phyloP scores from a whole-genome alignment of 768 basidiomycete genomes.

The Antrodiella citrinella region DNA sequence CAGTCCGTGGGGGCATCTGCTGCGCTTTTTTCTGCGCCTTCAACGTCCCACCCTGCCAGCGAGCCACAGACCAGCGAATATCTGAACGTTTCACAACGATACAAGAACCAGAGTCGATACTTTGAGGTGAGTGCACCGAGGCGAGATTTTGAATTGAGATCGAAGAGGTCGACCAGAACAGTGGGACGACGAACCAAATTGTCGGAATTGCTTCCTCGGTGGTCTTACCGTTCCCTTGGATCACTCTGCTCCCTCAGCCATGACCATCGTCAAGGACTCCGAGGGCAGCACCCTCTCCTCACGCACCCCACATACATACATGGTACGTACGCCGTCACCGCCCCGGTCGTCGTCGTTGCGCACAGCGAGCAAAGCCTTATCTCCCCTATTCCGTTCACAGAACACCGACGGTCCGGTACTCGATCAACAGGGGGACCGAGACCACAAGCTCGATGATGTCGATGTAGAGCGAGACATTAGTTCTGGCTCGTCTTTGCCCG shows the following conservation, averaged over 20 bases:
- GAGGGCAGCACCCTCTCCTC: constrained; percentile 10
- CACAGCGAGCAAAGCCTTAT: constrained; percentile 2
- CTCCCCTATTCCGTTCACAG: constrained; percentile 26
- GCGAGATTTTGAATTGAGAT: constrained; percentile 8
- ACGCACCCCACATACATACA: constrained; percentile 7
- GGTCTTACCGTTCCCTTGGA: constrained; percentile 18
- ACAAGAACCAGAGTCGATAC: background rate
- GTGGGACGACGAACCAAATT: constrained; percentile 12
- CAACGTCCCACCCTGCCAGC: too few relatives aligned
- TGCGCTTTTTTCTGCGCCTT: too few relatives aligned
- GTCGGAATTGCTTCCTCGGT: constrained; percentile 9
- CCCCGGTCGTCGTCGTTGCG: background rate
- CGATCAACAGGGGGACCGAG: constrained; percentile 29
- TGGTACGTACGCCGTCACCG: background rate
- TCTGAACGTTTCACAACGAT: too few relatives aligned
- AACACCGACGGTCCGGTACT: constrained; percentile 42
- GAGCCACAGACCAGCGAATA: too few relatives aligned
- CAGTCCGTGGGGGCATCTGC: too few relatives aligned
- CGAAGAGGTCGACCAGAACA: constrained; percentile 14
- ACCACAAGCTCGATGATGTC: constrained; percentile 26
- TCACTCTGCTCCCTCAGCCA: constrained; percentile 17
- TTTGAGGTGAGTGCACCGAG: background rate
- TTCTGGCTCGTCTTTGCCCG: too few relatives aligned
- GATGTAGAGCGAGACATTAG: constrained; percentile 12
- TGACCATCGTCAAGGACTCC: constrained; percentile 11